Percentiles rank a stretch among this genome's conserved stretches.
These are phyloP conservation scores for Smittium culicis DNA, from an alignment of 371 early-diverging fungal species.

Conservation along the genomic window DNA sequence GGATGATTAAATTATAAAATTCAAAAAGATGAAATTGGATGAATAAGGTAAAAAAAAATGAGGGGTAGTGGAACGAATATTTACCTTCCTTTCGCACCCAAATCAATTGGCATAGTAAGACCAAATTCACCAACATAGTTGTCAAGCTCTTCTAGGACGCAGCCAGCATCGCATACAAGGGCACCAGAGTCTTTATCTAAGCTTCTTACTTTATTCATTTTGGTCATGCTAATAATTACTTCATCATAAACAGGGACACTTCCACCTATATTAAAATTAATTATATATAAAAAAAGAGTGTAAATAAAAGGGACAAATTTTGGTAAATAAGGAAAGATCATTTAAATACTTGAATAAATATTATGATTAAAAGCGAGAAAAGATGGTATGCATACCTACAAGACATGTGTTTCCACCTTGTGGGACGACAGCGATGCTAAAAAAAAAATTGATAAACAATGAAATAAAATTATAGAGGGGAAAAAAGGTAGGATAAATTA, in stretches of 20 bases:
- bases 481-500: neutral
- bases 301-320: neutral
- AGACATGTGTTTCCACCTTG: slow-evolving; percentile 96
- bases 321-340: neutral
- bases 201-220: slow-evolving; percentile 56
- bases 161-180: slow-evolving; percentile 74
- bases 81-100: slow-evolving; percentile 73
- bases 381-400: slow-evolving; percentile 38
- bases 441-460: neutral
- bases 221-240: slow-evolving; percentile 57
- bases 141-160: slow-evolving; percentile 72
- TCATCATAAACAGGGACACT: slow-evolving; percentile 91
- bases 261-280: slow-evolving; percentile 39
- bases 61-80: neutral
- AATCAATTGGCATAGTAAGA: slow-evolving; percentile 79
- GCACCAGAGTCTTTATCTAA: slow-evolving; percentile 78
- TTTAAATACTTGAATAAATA: no score
- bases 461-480: neutral
- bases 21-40: slow-evolving; percentile 4
- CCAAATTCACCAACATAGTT: slow-evolving; percentile 58
- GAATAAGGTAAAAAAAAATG: neutral
- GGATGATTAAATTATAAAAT: neutral
- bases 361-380: no score
- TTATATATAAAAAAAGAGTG: neutral
- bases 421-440: slow-evolving; percentile 77